Conservation (phyloP, 148 eudicot genomes). For the Fagopyrum homotropicum region DNA sequence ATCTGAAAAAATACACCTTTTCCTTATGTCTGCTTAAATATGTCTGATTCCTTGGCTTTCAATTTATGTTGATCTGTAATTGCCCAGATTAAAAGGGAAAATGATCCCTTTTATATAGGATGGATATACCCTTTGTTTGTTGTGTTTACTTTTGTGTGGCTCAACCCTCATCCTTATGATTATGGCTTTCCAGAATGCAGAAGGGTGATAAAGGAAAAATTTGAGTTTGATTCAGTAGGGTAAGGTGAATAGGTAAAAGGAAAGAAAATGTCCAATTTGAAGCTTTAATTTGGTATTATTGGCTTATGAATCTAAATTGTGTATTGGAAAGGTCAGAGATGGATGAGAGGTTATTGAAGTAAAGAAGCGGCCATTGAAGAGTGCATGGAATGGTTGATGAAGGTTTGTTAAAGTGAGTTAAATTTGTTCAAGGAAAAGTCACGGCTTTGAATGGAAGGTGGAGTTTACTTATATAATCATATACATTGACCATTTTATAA, state of each 20-base stretch:
- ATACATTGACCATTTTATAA: not conserved
- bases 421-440: not conserved
- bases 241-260: conserved; percentile 5
- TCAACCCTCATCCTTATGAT: not conserved
- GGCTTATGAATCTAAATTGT: not conserved
- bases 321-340: not conserved
- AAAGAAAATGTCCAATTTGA: not conserved
- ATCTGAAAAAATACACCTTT: not conserved
- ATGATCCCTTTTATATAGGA: not conserved
- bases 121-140: not conserved
- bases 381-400: not conserved
- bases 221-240: not conserved
- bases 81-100: not conserved
- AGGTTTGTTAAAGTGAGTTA: not conserved
- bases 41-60: not conserved
- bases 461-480: not conserved
- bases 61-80: not conserved
- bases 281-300: not conserved
- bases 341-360: not conserved
- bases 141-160: not conserved
- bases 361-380: not conserved
- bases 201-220: not conserved
- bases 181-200: conserved; percentile 4
- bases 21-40: not conserved
- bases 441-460: conserved; percentile 8